Evolutionary conservation across 192 early-diverging fungal species (phyloP).

Genomic region (Lunasporangiospora selenospora): DNA sequence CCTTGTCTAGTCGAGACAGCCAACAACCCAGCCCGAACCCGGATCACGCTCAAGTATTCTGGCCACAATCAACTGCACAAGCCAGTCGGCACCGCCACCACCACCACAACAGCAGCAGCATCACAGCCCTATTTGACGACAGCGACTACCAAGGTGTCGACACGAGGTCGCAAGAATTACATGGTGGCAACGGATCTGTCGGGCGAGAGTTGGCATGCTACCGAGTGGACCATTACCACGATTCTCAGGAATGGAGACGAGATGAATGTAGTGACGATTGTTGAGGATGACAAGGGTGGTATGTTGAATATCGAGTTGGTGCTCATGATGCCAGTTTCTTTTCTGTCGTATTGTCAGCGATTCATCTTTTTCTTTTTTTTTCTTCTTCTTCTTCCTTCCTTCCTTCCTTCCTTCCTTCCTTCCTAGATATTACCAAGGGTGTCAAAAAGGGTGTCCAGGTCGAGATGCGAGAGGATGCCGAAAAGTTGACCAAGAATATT

Average conservation of each 20-base stretch:
- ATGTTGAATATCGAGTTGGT: background rate
- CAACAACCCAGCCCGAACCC: conserved; percentile 38
- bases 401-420: background rate
- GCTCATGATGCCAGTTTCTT: no score
- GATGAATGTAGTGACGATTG: conserved; percentile 52
- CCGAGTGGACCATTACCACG: conserved; percentile 59
- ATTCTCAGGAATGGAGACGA: conserved; percentile 57
- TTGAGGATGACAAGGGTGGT: conserved; percentile 51
- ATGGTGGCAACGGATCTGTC: conserved; percentile 60
- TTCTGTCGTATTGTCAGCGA: background rate
- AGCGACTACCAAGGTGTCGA: no score
- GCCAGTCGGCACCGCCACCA: background rate
- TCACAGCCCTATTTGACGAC: background rate
- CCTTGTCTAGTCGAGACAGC: conserved; percentile 42
- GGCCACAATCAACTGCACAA: conserved; percentile 37
- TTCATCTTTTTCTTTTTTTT: conserved; percentile 1
- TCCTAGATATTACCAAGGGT: conserved; percentile 14
- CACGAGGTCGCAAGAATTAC: conserved; percentile 47
- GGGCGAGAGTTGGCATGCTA: conserved; percentile 58
- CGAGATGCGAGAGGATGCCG: conserved; percentile 47
- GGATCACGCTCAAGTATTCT: conserved; percentile 37
- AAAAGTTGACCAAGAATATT: conserved; percentile 45
- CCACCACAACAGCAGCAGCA: background rate
- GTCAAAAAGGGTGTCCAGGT: conserved; percentile 42
- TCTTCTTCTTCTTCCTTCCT: background rate